phyloP scores from a whole-genome alignment of 495 filamentous ascomycete genomes.

The Coniosporium apollinis region DNA sequence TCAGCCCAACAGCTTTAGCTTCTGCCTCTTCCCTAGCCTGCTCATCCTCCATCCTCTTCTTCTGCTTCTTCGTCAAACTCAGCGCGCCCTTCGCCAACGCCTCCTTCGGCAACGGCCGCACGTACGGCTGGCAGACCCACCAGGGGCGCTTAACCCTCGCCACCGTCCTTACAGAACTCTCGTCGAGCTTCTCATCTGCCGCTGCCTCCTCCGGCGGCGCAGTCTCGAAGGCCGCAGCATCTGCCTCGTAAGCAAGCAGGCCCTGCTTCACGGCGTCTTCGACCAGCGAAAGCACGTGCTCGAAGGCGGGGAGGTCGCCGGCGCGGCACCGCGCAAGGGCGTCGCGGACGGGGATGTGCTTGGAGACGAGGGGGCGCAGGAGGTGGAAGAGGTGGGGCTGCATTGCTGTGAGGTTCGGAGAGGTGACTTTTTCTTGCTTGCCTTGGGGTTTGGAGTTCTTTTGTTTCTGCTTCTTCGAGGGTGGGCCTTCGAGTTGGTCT shows the following conservation, averaged over 20 bases:
- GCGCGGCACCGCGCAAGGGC: constrained; percentile 47
- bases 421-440: constrained; percentile 29
- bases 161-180: constrained; percentile 51
- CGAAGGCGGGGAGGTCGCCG: constrained; percentile 54
- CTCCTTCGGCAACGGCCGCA: constrained; percentile 77
- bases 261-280: constrained; percentile 58
- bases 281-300: constrained; percentile 47
- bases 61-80: constrained; percentile 42
- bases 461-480: constrained; percentile 47
- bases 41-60: constrained; percentile 19
- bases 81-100: constrained; percentile 68
- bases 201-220: constrained; percentile 4
- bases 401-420: constrained; percentile 66
- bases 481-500: constrained; percentile 24
- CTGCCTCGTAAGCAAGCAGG: constrained; percentile 50
- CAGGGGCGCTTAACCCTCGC: constrained; percentile 60
- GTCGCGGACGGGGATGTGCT: constrained; percentile 67
- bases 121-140: constrained; percentile 87
- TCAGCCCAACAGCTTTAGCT: constrained; percentile 20
- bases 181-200: constrained; percentile 15
- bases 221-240: constrained; percentile 11
- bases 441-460: constrained; percentile 20
- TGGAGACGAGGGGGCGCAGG: constrained; percentile 59
- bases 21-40: constrained; percentile 8
- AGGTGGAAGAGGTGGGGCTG: constrained; percentile 90